A percentile compares a stretch with the other conserved stretches of the same genome.
Conservation (phyloP, 2,329 filamentous ascomycete species). For the Aspergillus amoenus region DNA sequence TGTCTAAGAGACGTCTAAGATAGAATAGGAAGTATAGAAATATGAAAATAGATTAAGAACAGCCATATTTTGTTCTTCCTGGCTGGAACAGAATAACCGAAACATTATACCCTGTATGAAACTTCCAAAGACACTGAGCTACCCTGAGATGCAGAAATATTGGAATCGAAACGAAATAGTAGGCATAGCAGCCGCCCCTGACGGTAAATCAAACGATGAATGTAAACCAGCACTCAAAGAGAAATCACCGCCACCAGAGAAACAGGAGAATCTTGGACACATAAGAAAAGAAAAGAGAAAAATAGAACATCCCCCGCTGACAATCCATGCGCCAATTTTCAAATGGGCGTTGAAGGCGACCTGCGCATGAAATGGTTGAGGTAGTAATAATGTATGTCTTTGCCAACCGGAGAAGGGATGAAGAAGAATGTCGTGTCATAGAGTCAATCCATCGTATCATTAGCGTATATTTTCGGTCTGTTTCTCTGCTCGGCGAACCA, state of each 20-base stretch:
- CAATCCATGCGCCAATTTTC: slow-evolving; percentile 3
- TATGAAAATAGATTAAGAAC: neutral
- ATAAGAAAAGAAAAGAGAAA: neutral
- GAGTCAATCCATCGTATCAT: slow-evolving; percentile 4
- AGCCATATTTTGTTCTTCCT: neutral
- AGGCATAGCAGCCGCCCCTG: neutral
- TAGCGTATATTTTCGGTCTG: neutral
- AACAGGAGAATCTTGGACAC: slow-evolving; percentile 4
- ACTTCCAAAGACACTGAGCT: neutral
- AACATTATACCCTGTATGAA: neutral
- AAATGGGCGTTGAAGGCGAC: slow-evolving; percentile 11
- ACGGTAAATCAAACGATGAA: slow-evolving; percentile 9
- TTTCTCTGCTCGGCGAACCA: neutral
- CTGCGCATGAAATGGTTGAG: slow-evolving; percentile 13
- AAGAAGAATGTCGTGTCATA: slow-evolving; percentile 3
- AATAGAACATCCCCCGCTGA: neutral
- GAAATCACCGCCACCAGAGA: slow-evolving; percentile 20
- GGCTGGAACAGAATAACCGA: slow-evolving; percentile 1
- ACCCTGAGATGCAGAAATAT: neutral
- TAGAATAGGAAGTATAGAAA: neutral
- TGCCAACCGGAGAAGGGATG: slow-evolving; percentile 13
- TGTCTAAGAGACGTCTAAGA: neutral
- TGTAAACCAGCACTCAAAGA: slow-evolving; percentile 16
- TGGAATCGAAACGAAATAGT: neutral
- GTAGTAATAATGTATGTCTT: slow-evolving; percentile 8